These are phyloP conservation scores for Antrodiella citrinella DNA, from an alignment of 768 basidiomycete species.

Conservation along the genomic window DNA sequence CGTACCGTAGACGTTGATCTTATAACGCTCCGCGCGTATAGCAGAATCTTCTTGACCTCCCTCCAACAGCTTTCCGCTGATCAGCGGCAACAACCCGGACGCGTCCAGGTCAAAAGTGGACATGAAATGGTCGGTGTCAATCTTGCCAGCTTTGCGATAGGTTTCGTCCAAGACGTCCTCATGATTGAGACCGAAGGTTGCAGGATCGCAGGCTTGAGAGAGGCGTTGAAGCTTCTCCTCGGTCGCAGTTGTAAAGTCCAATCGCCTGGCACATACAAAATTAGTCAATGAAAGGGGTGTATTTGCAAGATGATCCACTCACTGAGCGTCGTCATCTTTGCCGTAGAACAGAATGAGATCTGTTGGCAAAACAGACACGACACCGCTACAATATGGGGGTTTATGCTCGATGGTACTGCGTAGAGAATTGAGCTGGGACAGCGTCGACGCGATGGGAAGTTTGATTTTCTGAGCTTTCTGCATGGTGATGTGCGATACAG, in stretches of 20 bases:
- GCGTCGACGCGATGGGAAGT: too few relatives aligned
- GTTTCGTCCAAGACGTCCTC: constrained; percentile 24
- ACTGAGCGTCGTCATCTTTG: neutral
- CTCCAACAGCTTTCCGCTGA: constrained; percentile 14
- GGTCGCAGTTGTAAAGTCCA: constrained; percentile 8
- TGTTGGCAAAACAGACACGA: too few relatives aligned
- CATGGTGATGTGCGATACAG: too few relatives aligned
- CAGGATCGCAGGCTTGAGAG: constrained; percentile 17
- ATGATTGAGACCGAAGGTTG: constrained; percentile 20
- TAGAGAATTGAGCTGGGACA: too few relatives aligned
- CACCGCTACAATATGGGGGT: too few relatives aligned
- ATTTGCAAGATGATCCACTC: too few relatives aligned
- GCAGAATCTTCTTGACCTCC: constrained; percentile 8
- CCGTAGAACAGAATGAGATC: constrained; percentile 4
- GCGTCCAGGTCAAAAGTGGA: constrained; percentile 1
- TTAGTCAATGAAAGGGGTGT: too few relatives aligned
- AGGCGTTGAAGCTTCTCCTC: constrained; percentile 14
- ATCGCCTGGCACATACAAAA: too few relatives aligned
- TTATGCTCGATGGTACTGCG: too few relatives aligned
- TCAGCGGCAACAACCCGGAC: constrained; percentile 4
- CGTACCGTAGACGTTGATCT: constrained; percentile 39
- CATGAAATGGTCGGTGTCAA: constrained; percentile 12
- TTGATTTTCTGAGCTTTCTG: too few relatives aligned
- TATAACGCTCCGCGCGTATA: constrained; percentile 32
- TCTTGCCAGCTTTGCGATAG: constrained; percentile 25